Conservation (phyloP, 1,284 basidiomycete genomes). For the Puccinia sorghi region DNA sequence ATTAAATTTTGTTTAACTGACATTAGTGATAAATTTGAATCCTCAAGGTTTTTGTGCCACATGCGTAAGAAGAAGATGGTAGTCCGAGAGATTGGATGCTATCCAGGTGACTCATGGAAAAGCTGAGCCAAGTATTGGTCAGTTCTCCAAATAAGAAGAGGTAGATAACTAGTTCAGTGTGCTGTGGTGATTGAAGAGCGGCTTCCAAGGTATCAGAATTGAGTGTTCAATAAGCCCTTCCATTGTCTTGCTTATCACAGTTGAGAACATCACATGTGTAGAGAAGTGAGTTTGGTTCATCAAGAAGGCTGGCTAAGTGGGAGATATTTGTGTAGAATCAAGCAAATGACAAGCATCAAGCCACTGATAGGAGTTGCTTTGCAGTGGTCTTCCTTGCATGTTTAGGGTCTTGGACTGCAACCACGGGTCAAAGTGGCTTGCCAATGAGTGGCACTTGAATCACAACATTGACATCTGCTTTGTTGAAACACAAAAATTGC, state of each 20-base stretch:
- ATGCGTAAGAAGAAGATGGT: conserved; percentile 1
- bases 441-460: too few relatives aligned
- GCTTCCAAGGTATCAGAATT: conserved; percentile 1
- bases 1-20: conserved; percentile 2
- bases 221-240: not conserved
- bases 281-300: not conserved
- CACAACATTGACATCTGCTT: too few relatives aligned
- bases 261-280: conserved; percentile 7
- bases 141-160: conserved; percentile 28
- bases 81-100: conserved; percentile 20
- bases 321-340: not conserved
- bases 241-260: conserved; percentile 20
- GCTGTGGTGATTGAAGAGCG: not conserved
- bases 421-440: too few relatives aligned
- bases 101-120: conserved; percentile 13
- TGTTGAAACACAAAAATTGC: too few relatives aligned
- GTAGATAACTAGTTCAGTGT: conserved; percentile 13
- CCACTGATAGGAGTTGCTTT: too few relatives aligned
- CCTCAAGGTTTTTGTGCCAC: conserved; percentile 11
- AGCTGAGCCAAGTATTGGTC: conserved; percentile 7
- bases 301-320: not conserved
- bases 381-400: too few relatives aligned
- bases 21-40: not conserved
- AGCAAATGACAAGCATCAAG: too few relatives aligned
- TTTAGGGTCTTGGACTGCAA: too few relatives aligned